Conservation (phyloP, 2,329 filamentous ascomycete genomes). For the Cladosporium sp. region DNA sequence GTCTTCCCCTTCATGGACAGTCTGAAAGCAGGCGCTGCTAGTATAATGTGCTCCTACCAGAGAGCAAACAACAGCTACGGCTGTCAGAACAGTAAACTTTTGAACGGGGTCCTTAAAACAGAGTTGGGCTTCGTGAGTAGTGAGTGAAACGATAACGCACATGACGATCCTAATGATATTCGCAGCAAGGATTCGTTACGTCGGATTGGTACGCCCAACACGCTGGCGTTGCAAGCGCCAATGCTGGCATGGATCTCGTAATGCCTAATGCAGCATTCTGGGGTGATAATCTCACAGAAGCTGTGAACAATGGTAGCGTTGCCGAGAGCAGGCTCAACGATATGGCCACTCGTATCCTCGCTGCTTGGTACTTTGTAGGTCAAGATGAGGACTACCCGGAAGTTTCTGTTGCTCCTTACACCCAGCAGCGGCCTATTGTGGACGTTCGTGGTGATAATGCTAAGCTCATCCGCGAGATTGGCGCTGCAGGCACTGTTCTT, state of each 20-base stretch:
- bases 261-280: conserved; percentile 54
- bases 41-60: conserved; percentile 35
- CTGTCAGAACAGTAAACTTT: conserved; percentile 61
- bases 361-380: conserved; percentile 57
- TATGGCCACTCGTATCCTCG: conserved; percentile 55
- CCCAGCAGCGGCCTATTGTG: conserved; percentile 51
- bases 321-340: conserved; percentile 56
- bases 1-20: conserved; percentile 28
- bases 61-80: conserved; percentile 65
- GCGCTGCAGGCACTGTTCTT: conserved; percentile 57
- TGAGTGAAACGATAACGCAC: neutral
- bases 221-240: conserved; percentile 58
- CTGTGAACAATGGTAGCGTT: conserved; percentile 58
- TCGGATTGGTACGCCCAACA: conserved; percentile 64
- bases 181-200: conserved; percentile 64
- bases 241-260: conserved; percentile 64
- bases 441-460: conserved; percentile 57
- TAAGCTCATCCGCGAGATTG: conserved; percentile 51
- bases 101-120: conserved; percentile 69
- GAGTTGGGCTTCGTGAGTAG: conserved; percentile 60
- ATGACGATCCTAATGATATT: neutral
- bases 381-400: conserved; percentile 48
- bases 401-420: conserved; percentile 25
- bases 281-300: conserved; percentile 43
- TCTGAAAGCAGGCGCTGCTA: conserved; percentile 23